These are phyloP conservation scores for Nitzschia palea DNA, from an alignment of 108 stramenopile genomes.

Conservation along the genomic window DNA sequence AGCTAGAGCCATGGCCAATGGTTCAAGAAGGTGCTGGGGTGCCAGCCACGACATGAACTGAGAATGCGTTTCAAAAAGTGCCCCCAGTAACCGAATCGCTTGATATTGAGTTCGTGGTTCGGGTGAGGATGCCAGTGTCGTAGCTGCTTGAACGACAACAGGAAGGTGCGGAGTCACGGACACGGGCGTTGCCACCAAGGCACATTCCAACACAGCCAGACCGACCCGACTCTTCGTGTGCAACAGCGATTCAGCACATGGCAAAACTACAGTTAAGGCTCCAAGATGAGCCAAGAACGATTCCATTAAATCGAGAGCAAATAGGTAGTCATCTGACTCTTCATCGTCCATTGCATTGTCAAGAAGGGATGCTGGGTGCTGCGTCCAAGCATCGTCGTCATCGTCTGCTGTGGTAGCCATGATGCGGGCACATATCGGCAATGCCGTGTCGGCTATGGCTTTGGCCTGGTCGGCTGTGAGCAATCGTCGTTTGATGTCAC, in stretches of 20 bases:
- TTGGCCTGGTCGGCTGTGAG: slow-evolving; percentile 22
- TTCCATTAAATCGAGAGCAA: slow-evolving; percentile 57
- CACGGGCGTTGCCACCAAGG: slow-evolving; percentile 59
- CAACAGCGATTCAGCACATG: slow-evolving; percentile 47
- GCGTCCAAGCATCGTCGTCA: slow-evolving; percentile 50
- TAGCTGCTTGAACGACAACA: slow-evolving; percentile 52
- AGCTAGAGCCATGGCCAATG: slow-evolving; percentile 27
- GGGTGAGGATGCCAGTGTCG: slow-evolving; percentile 19
- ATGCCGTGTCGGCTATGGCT: neutral
- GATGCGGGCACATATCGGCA: slow-evolving; percentile 32
- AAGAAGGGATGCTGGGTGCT: slow-evolving; percentile 44
- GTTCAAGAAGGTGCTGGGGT: slow-evolving; percentile 40
- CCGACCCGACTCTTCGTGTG: slow-evolving; percentile 37
- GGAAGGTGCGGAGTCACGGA: slow-evolving; percentile 53
- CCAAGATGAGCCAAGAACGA: slow-evolving; percentile 56
- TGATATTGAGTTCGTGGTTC: slow-evolving; percentile 60
- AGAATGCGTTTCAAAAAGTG: slow-evolving; percentile 46
- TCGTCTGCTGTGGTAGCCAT: slow-evolving; percentile 28
- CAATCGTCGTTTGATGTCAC: slow-evolving; percentile 44
- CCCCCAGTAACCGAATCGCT: slow-evolving; percentile 66
- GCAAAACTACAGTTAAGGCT: slow-evolving; percentile 50
- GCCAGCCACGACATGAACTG: slow-evolving; percentile 23
- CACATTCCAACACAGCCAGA: slow-evolving; percentile 58
- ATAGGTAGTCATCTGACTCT: slow-evolving; percentile 47
- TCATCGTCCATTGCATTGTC: slow-evolving; percentile 40